Conservation (phyloP, 2,329 filamentous ascomycete genomes). For the Fusarium metavorans region DNA sequence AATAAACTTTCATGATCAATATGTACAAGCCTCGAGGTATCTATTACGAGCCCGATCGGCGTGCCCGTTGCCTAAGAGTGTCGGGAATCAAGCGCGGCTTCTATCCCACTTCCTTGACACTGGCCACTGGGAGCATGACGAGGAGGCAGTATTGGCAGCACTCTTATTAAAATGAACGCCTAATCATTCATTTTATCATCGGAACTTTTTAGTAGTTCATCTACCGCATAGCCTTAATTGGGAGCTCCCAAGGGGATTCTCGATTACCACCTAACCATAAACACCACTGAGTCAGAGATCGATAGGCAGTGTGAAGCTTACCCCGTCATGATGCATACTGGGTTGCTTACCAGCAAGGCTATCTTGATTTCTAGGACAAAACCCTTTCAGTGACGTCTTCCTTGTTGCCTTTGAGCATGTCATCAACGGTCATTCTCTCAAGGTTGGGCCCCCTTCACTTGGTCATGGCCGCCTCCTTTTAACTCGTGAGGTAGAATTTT, state of each 20-base stretch:
- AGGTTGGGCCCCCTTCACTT: not conserved
- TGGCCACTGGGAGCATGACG: not conserved
- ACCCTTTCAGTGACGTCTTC: not conserved
- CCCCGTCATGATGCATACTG: not conserved
- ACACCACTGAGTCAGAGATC: not conserved
- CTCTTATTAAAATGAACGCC: not conserved
- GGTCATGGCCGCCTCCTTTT: not conserved
- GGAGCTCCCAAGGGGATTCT: not conserved
- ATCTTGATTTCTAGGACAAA: accelerated
- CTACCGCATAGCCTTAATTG: not conserved
- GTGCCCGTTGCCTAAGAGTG: not conserved
- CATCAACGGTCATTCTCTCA: not conserved
- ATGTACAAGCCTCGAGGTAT: not conserved
- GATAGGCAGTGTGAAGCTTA: not conserved
- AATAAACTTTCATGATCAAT: not conserved
- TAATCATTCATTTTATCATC: not conserved
- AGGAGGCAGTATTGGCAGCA: not conserved
- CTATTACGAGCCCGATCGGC: not conserved
- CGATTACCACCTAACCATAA: not conserved
- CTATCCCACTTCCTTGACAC: not conserved
- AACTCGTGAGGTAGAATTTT: not conserved
- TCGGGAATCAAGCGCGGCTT: not conserved
- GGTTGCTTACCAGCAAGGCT: not conserved
- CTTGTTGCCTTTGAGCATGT: not conserved
- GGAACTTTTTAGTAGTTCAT: not conserved